Conservation (phyloP, 2,329 filamentous ascomycete genomes). For the Thyridium curvatum region DNA sequence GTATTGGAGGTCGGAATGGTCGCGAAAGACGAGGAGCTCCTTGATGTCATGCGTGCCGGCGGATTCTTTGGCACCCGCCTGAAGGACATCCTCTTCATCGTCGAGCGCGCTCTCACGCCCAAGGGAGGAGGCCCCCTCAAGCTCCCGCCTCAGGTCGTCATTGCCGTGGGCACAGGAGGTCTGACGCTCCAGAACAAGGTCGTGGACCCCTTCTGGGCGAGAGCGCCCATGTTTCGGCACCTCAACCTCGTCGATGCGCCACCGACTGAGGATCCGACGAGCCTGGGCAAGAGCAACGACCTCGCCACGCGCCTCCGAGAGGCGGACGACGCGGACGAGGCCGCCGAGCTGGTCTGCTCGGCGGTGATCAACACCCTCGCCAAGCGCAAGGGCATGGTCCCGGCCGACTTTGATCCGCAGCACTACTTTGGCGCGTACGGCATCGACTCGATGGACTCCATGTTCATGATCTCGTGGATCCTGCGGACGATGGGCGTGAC, state of each 20-base stretch:
- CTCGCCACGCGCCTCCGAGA: constrained; percentile 3
- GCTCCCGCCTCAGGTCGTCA: constrained; percentile 41
- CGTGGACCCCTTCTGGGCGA: constrained; percentile 48
- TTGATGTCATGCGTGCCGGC: constrained; percentile 40
- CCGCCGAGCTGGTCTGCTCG: constrained; percentile 2
- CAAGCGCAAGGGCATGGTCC: constrained; percentile 11
- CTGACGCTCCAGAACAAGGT: constrained; percentile 44
- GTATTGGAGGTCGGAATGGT: constrained; percentile 50
- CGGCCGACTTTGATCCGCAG: constrained; percentile 9
- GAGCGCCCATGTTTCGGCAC: constrained; percentile 39
- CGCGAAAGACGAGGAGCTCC: constrained; percentile 37
- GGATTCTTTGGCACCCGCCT: constrained; percentile 50
- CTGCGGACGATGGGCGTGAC: constrained; percentile 11
- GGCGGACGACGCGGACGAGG: constrained; percentile 1
- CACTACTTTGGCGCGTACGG: constrained; percentile 10
- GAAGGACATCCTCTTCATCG: constrained; percentile 38
- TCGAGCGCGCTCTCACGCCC: constrained; percentile 37
- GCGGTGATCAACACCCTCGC: constrained; percentile 10
- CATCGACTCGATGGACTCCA: constrained; percentile 15
- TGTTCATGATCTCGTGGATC: constrained; percentile 14
- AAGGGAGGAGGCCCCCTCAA: constrained; percentile 8
- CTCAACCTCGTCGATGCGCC: constrained; percentile 43
- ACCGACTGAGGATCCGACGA: constrained; percentile 1
- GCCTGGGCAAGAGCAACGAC: neutral
- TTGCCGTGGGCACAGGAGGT: constrained; percentile 48